A percentile compares a stretch with the other conserved stretches of the same genome.
Conservation (phyloP, 2,329 filamentous ascomycete genomes). For the Arthrobotrys musiformis region DNA sequence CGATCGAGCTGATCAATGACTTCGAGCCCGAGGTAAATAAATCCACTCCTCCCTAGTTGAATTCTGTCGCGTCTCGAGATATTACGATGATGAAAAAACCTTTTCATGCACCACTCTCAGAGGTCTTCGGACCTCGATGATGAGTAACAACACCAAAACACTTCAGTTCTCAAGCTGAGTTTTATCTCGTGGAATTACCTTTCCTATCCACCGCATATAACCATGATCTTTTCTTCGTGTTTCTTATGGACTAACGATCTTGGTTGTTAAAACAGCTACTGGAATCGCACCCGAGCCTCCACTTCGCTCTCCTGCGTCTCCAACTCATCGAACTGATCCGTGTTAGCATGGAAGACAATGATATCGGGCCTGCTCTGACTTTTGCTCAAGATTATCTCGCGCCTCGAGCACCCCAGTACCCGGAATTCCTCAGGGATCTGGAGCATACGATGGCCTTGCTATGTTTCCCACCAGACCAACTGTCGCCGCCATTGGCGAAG, state of each 20-base stretch:
- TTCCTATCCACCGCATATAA: slow-evolving; percentile 36
- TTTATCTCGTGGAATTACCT: slow-evolving; percentile 47
- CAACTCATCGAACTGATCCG: slow-evolving; percentile 93
- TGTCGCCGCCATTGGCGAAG: slow-evolving; percentile 78
- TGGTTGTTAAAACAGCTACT: slow-evolving; percentile 74
- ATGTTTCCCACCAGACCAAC: slow-evolving; percentile 83
- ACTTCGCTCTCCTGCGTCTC: slow-evolving; percentile 88
- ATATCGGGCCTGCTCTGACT: slow-evolving; percentile 81
- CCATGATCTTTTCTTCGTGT: slow-evolving; percentile 56
- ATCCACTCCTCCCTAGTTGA: slow-evolving; percentile 30
- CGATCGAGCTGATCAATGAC: slow-evolving; percentile 88
- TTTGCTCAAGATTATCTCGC: slow-evolving; percentile 91
- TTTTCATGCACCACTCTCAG: slow-evolving; percentile 99
- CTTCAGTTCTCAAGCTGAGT: slow-evolving; percentile 90
- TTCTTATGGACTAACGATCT: slow-evolving; percentile 11
- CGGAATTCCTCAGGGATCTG: slow-evolving; percentile 83
- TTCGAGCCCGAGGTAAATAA: slow-evolving; percentile 82
- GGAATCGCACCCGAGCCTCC: slow-evolving; percentile 81
- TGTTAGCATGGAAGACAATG: slow-evolving; percentile 74
- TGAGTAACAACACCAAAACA: slow-evolving; percentile 79
- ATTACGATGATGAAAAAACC: slow-evolving; percentile 85
- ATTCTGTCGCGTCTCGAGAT: slow-evolving; percentile 29
- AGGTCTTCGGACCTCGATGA: slow-evolving; percentile 79
- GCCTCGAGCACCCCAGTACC: slow-evolving; percentile 83
- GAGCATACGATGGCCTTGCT: slow-evolving; percentile 93